Evolutionary conservation across 2,329 filamentous ascomycete genomes (phyloP).

Genomic region (Eurotiales sp.): DNA sequence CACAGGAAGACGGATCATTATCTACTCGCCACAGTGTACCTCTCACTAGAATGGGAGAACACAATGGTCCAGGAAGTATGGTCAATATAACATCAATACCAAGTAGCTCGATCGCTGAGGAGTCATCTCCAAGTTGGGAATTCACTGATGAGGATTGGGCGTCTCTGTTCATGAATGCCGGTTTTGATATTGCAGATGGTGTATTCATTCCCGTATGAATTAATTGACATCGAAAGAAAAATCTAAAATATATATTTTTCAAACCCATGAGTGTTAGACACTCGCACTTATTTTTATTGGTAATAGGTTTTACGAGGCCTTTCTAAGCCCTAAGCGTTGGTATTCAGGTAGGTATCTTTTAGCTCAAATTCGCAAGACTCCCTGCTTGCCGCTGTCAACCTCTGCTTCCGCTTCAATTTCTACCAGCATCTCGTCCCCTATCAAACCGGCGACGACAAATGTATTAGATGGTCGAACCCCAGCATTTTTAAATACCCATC

Average conservation of each 20-base stretch:
- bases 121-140: not conserved
- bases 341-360: too few relatives aligned
- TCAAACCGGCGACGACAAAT: not conserved
- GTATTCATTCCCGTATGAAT: not conserved
- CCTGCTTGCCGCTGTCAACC: not conserved
- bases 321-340: too few relatives aligned
- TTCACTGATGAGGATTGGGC: not conserved
- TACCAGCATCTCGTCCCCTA: slow-evolving; percentile 2
- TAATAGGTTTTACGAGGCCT: too few relatives aligned
- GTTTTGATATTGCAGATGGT: not conserved
- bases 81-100: not conserved
- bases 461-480: not conserved
- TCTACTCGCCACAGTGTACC: not conserved
- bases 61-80: not conserved
- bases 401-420: slow-evolving; percentile 5
- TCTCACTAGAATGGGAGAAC: not conserved
- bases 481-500: not conserved
- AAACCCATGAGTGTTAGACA: too few relatives aligned
- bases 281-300: too few relatives aligned
- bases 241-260: too few relatives aligned
- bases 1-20: not conserved
- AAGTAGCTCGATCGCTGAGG: not conserved
- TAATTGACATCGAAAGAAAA: not conserved
- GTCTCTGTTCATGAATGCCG: not conserved
- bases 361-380: not conserved